Evolutionary conservation across 345 rosid species (phyloP), one percentile per base, ranked within the genome.

Genomic region (Eucalyptus marginata): DNA sequence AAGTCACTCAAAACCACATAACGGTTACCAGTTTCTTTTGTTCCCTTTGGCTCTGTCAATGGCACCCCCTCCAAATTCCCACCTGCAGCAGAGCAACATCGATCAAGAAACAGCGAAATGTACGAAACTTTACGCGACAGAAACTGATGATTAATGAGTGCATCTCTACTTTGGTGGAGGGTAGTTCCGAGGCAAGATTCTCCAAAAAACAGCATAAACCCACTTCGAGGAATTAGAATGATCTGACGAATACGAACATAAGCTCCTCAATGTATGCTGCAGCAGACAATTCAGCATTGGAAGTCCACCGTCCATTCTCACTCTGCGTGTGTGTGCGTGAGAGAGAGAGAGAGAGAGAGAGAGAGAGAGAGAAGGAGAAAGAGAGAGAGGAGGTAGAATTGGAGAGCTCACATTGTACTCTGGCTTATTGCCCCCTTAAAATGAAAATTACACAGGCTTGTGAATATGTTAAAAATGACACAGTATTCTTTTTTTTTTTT

Each of bases 201-300:
- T 95, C 97, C 97, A 96, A 62, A 96, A 95, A 29, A 96, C 96
- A 27, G 96, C 96, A 87, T 96, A 96, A 86, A 95, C 95, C 97
- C 96, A 96, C 90, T 96, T 96, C 81, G 95, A 90, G 88, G 95
- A 92, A 90, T 46, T n/a, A 59, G 94, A 93, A 89, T 94, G 93
- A 90, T 93, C 92, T 59, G 94, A 90, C 27, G 44, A 22, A 64
- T 44, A 64, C 7, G 93, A 92, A 91, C 96, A 96, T 16, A 95
- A 51, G 91, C 94, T 92, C 80, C 94, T 90, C 40, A 95, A 90
- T 6, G 97, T 92, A 89, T 92, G 93, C 92, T 96, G 96, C 89
- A 95, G 89, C 89, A 96, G 95, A 92, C 95, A 92, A 92, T 92
- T 94, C 54, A 95, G 94, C 93, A 93, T 91, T 89, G 97, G 95